phyloP scores from a whole-genome alignment of 1,284 basidiomycete species.

The Exobasidium cylindrosporum region DNA sequence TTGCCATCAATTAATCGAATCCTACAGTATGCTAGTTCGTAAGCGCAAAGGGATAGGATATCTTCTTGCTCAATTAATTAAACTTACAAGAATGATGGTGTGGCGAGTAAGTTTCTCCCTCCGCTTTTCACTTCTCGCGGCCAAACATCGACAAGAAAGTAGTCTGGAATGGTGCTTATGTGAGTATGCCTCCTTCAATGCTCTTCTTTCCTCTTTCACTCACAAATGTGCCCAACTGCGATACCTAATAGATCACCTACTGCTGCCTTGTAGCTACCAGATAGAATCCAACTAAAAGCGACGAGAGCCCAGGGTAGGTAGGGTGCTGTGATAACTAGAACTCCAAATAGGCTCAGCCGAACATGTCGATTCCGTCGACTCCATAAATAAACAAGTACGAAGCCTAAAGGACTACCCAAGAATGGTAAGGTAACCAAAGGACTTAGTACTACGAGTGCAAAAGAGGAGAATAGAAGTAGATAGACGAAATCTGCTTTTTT shows the following conservation, averaged over 20 bases:
- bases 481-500: constrained; percentile 84
- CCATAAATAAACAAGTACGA: constrained; percentile 92
- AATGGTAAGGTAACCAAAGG: constrained; percentile 55
- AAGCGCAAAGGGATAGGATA: background rate
- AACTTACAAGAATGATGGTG: constrained; percentile 75
- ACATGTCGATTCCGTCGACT: constrained; percentile 86
- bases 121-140: constrained; percentile 82
- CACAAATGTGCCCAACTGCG: constrained; percentile 48
- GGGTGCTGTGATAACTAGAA: constrained; percentile 89
- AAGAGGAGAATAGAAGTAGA: constrained; percentile 75
- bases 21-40: background rate
- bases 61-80: background rate
- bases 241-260: constrained; percentile 70
- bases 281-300: constrained; percentile 80
- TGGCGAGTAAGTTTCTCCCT: constrained; percentile 70
- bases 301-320: constrained; percentile 90
- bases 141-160: constrained; percentile 94
- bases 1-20: constrained; percentile 4
- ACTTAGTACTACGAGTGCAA: constrained; percentile 59
- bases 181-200: constrained; percentile 32
- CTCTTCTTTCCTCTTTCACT: constrained; percentile 40
- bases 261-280: constrained; percentile 79
- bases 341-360: constrained; percentile 89
- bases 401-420: constrained; percentile 31
- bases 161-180: constrained; percentile 57